Conservation (phyloP, 1,139 yeast species). For the Diutina neorugosa region DNA sequence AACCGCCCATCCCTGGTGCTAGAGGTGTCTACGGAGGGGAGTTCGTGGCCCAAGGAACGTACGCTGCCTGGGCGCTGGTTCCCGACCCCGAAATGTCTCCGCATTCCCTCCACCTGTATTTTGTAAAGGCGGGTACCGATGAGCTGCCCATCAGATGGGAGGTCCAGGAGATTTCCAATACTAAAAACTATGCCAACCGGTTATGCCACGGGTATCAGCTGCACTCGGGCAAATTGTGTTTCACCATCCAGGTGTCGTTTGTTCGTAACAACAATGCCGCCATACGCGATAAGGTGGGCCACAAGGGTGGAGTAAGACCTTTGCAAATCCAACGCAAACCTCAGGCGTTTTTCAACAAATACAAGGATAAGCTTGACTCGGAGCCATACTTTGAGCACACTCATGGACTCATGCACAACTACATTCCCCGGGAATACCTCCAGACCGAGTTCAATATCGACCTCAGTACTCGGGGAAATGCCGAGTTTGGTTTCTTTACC, state of each 20-base stretch:
- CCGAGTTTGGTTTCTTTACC: conserved; percentile 23
- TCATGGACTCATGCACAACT: conserved; percentile 19
- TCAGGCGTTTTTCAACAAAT: conserved; percentile 19
- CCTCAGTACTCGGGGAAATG: conserved; percentile 13
- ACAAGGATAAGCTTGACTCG: conserved; percentile 18
- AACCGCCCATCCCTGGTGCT: conserved; percentile 18
- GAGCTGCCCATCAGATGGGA: conserved; percentile 25
- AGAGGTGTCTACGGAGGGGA: conserved; percentile 35
- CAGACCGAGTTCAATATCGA: conserved; percentile 10
- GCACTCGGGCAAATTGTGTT: conserved; percentile 19
- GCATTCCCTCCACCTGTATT: conserved; percentile 29
- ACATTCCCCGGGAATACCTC: conserved; percentile 19
- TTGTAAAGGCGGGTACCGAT: conserved; percentile 25
- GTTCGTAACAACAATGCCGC: conserved; percentile 17
- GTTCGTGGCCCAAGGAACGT: conserved; percentile 19
- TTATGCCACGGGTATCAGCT: conserved; percentile 23
- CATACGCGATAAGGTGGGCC: conserved; percentile 10
- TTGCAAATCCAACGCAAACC: conserved; percentile 21
- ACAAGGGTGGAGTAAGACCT: conserved; percentile 14
- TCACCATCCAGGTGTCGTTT: conserved; percentile 23
- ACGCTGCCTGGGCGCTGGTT: conserved; percentile 29
- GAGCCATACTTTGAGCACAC: conserved; percentile 17
- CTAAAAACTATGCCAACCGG: conserved; percentile 25
- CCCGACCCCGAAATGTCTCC: conserved; percentile 18
- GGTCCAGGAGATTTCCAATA: conserved; percentile 19